These are phyloP conservation scores for Pyrenophora tritici-repentis DNA, from an alignment of 2,329 filamentous ascomycete species.

Conservation along the genomic window DNA sequence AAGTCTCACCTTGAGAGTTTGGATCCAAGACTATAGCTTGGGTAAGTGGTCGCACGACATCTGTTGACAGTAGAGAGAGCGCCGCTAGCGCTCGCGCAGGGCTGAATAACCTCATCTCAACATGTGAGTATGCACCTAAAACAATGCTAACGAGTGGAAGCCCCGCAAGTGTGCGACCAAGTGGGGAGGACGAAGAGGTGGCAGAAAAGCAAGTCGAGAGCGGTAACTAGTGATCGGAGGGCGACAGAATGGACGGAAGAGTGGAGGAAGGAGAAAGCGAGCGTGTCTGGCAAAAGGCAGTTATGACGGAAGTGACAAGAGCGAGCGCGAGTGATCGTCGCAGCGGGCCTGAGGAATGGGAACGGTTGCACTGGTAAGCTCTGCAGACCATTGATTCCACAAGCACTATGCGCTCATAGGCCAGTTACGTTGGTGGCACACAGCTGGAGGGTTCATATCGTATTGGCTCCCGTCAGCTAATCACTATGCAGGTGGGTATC, in stretches of 20 bases:
- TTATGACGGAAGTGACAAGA: slow-evolving; percentile 10
- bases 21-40: slow-evolving; percentile 34
- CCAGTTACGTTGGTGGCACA: background rate
- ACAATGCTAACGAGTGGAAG: slow-evolving; percentile 5
- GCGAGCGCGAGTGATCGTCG: slow-evolving; percentile 13
- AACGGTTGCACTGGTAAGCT: background rate
- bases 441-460: slow-evolving; percentile 3
- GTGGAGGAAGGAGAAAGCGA: slow-evolving; percentile 6
- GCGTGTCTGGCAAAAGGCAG: slow-evolving; percentile 1
- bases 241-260: background rate
- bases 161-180: slow-evolving; percentile 6
- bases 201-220: slow-evolving; percentile 2
- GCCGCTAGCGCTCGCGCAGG: slow-evolving; percentile 33
- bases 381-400: background rate
- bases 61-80: slow-evolving; percentile 30
- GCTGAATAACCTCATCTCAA: slow-evolving; percentile 34
- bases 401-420: background rate
- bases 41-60: slow-evolving; percentile 24
- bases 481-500: slow-evolving; percentile 4
- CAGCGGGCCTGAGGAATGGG: slow-evolving; percentile 4
- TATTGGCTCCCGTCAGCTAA: slow-evolving; percentile 10
- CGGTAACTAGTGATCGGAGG: background rate
- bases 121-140: slow-evolving; percentile 21
- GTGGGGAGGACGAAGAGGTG: slow-evolving; percentile 2
- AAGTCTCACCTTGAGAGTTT: slow-evolving; percentile 23